phyloP scores from a whole-genome alignment of 2,329 filamentous ascomycete genomes.

The Penicillium sp. region DNA sequence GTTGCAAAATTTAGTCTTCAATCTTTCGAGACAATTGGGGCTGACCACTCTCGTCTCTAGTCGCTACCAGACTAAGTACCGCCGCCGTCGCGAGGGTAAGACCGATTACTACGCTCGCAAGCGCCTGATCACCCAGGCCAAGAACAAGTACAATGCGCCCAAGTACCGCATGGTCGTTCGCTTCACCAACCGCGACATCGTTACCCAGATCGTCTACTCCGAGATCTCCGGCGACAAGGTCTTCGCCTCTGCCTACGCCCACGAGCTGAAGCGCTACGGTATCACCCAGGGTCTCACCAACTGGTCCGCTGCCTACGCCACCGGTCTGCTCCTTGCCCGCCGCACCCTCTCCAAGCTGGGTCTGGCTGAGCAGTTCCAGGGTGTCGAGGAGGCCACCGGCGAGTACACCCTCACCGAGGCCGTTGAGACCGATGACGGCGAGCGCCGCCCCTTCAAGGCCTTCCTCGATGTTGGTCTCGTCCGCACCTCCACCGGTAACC shows the following conservation, averaged over 20 bases:
- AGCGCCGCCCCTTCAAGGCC: slow-evolving; percentile 97
- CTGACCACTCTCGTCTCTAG: slow-evolving; percentile 51
- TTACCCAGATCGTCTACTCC: slow-evolving; percentile 94
- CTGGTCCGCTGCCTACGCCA: slow-evolving; percentile 97
- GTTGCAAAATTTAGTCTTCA: background rate
- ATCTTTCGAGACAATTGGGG: background rate
- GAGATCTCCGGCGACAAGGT: slow-evolving; percentile 99
- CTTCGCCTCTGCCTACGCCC: slow-evolving; percentile 86
- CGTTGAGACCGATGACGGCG: slow-evolving; percentile 81
- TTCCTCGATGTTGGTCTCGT: slow-evolving; percentile 97
- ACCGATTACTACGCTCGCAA: slow-evolving; percentile 99
- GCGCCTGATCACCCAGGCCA: slow-evolving; percentile 99
- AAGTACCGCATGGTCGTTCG: slow-evolving; percentile 99
- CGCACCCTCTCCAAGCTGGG: slow-evolving; percentile 96
- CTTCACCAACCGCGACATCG: slow-evolving; percentile 99
- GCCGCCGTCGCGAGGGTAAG: slow-evolving; percentile 92
- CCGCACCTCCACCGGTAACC: slow-evolving; percentile 96
- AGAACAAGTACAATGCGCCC: slow-evolving; percentile 99
- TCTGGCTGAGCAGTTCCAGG: slow-evolving; percentile 86
- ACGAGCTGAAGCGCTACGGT: slow-evolving; percentile 97
- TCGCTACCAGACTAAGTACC: slow-evolving; percentile 99
- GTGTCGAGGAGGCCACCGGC: slow-evolving; percentile 95
- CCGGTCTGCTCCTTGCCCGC: slow-evolving; percentile 94
- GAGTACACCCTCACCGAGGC: slow-evolving; percentile 97
- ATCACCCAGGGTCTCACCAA: slow-evolving; percentile 99